Evolutionary conservation across 768 basidiomycete species (phyloP).

Genomic region (Mycena pura): DNA sequence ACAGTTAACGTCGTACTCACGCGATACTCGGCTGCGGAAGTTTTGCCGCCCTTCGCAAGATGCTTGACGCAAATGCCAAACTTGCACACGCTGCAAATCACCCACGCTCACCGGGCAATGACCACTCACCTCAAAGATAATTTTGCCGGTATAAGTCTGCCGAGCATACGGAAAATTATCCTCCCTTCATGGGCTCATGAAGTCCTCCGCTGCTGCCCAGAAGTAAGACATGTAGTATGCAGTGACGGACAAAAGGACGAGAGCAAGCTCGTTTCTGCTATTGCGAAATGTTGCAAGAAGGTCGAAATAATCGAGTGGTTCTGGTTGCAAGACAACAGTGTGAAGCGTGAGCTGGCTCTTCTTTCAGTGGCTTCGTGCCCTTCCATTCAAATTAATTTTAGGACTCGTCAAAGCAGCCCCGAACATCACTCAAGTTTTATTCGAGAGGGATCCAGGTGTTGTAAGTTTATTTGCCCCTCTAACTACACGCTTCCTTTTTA

Average conservation of each 20-base stretch:
- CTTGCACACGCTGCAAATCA: conserved; percentile 39
- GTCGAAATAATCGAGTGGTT: conserved; percentile 38
- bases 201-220: conserved; percentile 38
- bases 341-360: conserved; percentile 37
- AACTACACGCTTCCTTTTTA: background rate
- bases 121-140: conserved; percentile 35
- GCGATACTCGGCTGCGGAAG: conserved; percentile 30
- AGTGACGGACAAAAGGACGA: conserved; percentile 28
- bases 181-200: conserved; percentile 38
- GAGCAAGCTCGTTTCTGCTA: conserved; percentile 36
- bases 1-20: conserved; percentile 37
- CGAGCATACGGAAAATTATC: conserved; percentile 32
- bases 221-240: conserved; percentile 35
- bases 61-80: conserved; percentile 38
- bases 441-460: background rate
- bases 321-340: conserved; percentile 19
- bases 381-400: background rate
- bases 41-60: conserved; percentile 35
- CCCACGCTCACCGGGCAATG: conserved; percentile 40
- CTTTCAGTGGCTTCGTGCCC: conserved; percentile 11
- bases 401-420: conserved; percentile 11
- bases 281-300: conserved; percentile 34
- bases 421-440: background rate
- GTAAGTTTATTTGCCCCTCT: background rate
- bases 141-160: conserved; percentile 34